phyloP scores from a whole-genome alignment of 2,329 filamentous ascomycete species.

The Aphanocladium album region DNA sequence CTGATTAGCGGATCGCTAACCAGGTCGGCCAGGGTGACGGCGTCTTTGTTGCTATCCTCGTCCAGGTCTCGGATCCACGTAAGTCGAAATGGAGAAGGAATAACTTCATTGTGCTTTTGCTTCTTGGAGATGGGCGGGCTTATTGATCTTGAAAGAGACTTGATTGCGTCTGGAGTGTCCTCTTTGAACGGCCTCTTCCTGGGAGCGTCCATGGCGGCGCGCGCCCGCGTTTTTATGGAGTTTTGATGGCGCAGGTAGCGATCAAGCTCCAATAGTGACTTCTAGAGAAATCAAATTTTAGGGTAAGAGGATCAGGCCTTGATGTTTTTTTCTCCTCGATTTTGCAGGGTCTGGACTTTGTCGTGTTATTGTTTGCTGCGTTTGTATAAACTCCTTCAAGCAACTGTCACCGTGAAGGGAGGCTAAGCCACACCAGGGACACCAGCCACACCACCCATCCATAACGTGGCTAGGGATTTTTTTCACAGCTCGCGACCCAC shows the following conservation, averaged over 20 bases:
- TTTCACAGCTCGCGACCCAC: not conserved
- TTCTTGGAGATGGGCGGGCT: conserved; percentile 40
- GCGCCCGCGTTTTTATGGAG: too few species aligned
- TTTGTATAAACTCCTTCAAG: not conserved
- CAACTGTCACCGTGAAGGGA: not conserved
- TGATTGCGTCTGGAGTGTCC: conserved; percentile 11
- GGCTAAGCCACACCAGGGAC: not conserved
- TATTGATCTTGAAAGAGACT: conserved; percentile 34
- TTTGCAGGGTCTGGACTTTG: too few species aligned
- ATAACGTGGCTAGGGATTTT: conserved; percentile 1
- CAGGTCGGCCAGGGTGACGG: conserved; percentile 61
- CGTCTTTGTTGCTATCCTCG: conserved; percentile 55
- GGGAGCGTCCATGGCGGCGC: not conserved
- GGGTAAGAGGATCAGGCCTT: too few species aligned
- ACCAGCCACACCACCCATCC: not conserved
- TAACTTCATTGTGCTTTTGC: conserved; percentile 17
- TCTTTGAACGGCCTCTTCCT: conserved; percentile 2
- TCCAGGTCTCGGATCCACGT: conserved; percentile 64
- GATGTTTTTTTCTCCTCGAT: too few species aligned
- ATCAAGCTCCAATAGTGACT: too few species aligned
- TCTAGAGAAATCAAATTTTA: too few species aligned
- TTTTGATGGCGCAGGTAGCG: too few species aligned
- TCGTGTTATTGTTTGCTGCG: too few species aligned
- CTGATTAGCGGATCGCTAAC: conserved; percentile 69
- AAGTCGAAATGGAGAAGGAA: conserved; percentile 65